Evolutionary conservation across 108 stramenopile species (phyloP).

Genomic region (Cyclostephanos invisitatus): DNA sequence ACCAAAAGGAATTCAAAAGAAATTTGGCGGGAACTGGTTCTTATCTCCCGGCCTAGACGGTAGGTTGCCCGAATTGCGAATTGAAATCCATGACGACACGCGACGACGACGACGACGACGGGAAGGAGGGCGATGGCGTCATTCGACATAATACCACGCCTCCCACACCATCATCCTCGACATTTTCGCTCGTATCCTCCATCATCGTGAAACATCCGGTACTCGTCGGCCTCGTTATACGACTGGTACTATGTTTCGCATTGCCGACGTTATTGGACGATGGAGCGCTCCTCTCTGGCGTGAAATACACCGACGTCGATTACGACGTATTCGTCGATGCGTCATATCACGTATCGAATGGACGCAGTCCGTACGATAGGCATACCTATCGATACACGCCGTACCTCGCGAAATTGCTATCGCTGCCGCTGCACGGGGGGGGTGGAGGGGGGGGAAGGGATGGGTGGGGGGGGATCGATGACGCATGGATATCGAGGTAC

Average conservation of each 20-base stretch:
- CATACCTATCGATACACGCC: conserved; percentile 99
- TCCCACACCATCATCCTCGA: no score
- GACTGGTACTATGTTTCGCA: conserved; percentile 62
- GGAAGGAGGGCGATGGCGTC: no score
- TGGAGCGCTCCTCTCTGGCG: conserved; percentile 64
- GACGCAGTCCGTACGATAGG: conserved; percentile 86
- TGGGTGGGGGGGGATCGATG: conserved; percentile 22
- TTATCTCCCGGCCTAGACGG: no score
- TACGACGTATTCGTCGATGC: conserved; percentile 89
- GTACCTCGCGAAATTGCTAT: conserved; percentile 81
- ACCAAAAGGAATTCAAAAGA: no score
- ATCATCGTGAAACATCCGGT: conserved; percentile 12
- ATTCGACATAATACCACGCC: no score
- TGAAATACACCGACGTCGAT: conserved; percentile 89
- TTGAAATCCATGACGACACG: no score
- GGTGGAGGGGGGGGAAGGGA: background rate
- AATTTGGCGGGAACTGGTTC: no score
- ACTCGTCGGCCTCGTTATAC: conserved; percentile 58
- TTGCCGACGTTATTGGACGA: conserved; percentile 72
- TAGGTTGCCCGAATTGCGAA: no score
- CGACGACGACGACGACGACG: no score
- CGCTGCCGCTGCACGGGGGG: conserved; percentile 29
- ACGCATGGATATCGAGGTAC: conserved; percentile 43
- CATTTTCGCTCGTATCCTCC: no score
- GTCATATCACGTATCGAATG: conserved; percentile 58